These are phyloP conservation scores for Thalassiosira livingstoniorum DNA, from an alignment of 352 stramenopile species.

Conservation along the genomic window DNA sequence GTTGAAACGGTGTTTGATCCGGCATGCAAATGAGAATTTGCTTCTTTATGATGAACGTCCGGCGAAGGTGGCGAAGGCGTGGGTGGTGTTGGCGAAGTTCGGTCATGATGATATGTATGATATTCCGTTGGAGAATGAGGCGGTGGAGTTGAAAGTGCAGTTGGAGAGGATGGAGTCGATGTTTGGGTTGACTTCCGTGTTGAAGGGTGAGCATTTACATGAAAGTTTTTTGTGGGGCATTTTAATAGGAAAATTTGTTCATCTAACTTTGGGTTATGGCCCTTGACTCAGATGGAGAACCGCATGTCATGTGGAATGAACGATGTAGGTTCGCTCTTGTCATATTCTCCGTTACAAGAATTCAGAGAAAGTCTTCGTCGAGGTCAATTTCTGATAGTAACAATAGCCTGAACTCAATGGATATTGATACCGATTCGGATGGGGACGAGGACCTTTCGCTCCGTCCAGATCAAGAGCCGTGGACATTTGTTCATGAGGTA, in stretches of 20 bases:
- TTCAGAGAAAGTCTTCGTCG: conserved; percentile 13
- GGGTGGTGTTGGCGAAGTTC: conserved; percentile 77
- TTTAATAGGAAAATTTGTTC: too few species aligned
- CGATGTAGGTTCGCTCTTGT: conserved; percentile 73
- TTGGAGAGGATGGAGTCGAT: conserved; percentile 70
- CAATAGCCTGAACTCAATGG: conserved; percentile 6
- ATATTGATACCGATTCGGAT: conserved; percentile 35
- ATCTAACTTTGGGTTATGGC: conserved; percentile 9
- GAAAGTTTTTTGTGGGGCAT: too few species aligned
- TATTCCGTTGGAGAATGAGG: conserved; percentile 72
- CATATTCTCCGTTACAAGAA: conserved; percentile 69
- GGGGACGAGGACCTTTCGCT: conserved; percentile 14
- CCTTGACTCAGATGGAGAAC: conserved; percentile 43
- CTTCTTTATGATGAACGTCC: conserved; percentile 51
- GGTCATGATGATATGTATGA: conserved; percentile 80
- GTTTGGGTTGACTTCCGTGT: conserved; percentile 63
- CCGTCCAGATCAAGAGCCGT: conserved; percentile 59
- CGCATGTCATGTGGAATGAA: conserved; percentile 64
- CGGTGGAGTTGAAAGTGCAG: conserved; percentile 71
- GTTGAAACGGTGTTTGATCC: conserved; percentile 67
- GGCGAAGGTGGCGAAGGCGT: conserved; percentile 67
- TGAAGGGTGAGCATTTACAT: conserved; percentile 35
- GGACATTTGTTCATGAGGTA: conserved; percentile 69
- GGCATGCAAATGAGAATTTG: conserved; percentile 72
- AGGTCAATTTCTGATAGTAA: conserved; percentile 7